phyloP scores from a whole-genome alignment of 192 early-diverging fungal genomes.

The Coemansia sp. region DNA sequence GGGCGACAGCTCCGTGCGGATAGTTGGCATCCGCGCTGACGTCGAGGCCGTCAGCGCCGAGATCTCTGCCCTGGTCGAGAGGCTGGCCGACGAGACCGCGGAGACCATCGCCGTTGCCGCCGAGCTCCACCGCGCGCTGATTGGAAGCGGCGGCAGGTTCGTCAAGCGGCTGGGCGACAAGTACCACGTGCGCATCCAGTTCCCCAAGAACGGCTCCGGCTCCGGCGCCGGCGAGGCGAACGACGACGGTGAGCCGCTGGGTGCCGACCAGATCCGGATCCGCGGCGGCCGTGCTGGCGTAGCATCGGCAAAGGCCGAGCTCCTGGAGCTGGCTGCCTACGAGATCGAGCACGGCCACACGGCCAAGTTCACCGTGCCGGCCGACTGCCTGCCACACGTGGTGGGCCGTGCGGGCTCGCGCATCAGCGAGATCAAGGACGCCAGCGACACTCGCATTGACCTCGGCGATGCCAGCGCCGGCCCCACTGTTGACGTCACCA shows the following conservation, averaged over 20 bases:
- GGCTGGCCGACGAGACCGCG: constrained; percentile 64
- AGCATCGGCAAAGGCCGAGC: constrained; percentile 71
- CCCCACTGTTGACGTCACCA: constrained; percentile 36
- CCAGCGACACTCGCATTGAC: constrained; percentile 73
- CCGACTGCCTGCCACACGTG: constrained; percentile 65
- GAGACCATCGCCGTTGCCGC: constrained; percentile 58
- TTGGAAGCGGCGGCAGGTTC: constrained; percentile 68
- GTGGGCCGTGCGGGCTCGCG: constrained; percentile 73
- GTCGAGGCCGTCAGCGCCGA: constrained; percentile 70
- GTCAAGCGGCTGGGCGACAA: constrained; percentile 76
- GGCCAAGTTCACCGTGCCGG: constrained; percentile 64
- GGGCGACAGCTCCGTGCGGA: constrained; percentile 51
- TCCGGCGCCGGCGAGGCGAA: constrained; percentile 32
- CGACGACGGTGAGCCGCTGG: constrained; percentile 53
- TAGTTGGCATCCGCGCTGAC: constrained; percentile 77
- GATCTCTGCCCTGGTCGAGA: constrained; percentile 64
- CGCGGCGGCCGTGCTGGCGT: constrained; percentile 84
- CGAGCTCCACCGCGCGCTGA: constrained; percentile 68
- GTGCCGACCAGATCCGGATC: constrained; percentile 70
- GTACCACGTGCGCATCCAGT: constrained; percentile 67
- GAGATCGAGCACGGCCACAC: constrained; percentile 75
- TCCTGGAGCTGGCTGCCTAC: constrained; percentile 79
- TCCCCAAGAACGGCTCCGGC: constrained; percentile 55
- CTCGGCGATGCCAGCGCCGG: constrained; percentile 40
- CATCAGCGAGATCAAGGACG: constrained; percentile 73